Evolutionary conservation across 768 basidiomycete species (phyloP).

Genomic region (Russula foetens): DNA sequence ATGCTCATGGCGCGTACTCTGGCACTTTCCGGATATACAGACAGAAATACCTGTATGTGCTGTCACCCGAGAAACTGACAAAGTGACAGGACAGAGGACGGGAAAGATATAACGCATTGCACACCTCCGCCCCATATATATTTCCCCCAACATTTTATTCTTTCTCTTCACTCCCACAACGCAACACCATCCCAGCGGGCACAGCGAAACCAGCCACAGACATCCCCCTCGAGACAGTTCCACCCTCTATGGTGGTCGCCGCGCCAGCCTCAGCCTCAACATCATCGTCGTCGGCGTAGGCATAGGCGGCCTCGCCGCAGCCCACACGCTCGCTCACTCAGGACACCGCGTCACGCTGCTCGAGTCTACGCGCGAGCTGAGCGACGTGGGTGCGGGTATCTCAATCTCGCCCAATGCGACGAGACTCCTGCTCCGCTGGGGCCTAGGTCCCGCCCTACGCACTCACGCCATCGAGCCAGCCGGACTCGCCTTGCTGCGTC

Average conservation of each 20-base stretch:
- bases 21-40: no score
- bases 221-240: conserved; percentile 15
- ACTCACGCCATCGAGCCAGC: conserved; percentile 30
- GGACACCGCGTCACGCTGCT: conserved; percentile 34
- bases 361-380: conserved; percentile 31
- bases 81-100: no score
- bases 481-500: conserved; percentile 32
- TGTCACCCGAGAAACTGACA: no score
- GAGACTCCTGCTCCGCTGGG: conserved; percentile 33
- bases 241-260: conserved; percentile 26
- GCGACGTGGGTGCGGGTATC: conserved; percentile 38
- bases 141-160: neutral
- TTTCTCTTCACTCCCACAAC: neutral
- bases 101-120: no score
- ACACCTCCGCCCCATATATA: no score
- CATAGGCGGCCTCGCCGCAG: conserved; percentile 35
- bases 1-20: no score
- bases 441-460: conserved; percentile 27
- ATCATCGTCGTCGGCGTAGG: conserved; percentile 37
- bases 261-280: conserved; percentile 29
- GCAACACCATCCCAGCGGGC: neutral
- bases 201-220: neutral
- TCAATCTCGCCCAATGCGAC: conserved; percentile 36
- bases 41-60: no score
- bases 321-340: conserved; percentile 32